Base-by-base conservation (phyloP, 306 rosid genomes). In the Abrus pulchellus region DNA sequence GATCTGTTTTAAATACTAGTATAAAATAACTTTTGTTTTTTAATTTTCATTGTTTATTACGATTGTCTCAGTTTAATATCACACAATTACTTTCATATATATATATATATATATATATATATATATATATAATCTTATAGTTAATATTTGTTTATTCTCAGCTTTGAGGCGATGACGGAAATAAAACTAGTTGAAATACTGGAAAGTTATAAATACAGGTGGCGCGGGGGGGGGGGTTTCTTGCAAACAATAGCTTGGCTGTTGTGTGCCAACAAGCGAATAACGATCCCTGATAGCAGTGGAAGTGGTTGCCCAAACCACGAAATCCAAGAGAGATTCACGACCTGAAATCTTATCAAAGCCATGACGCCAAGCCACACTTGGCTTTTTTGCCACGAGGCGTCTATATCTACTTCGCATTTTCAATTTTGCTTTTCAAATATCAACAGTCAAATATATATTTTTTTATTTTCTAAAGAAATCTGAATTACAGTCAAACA, bases 261-360 rank as follows among this genome's bases (percentile, higher is more conserved):
- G 28, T 9, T 5, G 56, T 43, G 75, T 53, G 78, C 13, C 40
- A 55, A 64, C 76, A 45, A 78, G 64, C 10, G 41, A 83, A 83
- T 63, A 5, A 34, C 28, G 50, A 62, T 9, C 0, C 41, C 13
- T 41, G 72, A 59, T 56, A 1, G 38, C 2, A 56, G 55, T n/a
- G 45, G 41, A 75, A 54, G 74, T 76, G 30, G 78, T 50, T 69
- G 74, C 68, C 74, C 36, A 69, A 64, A 64, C 80, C 80, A 83
- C 80, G 65, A 83, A 69, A 82, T n/a, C 2, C 10, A 1, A 28
- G 38, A 29, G 2, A 62, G 5, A 12, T 32, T 20, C 3, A 45
- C 4, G 50, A 73, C 60, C 50, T 20, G 20, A 20, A 20, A 20
- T 20, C 2, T 83, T 80, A 77, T 56, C 78, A 13, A 83, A 83